Evolutionary conservation across 768 basidiomycete species (phyloP), one percentile per base, ranked within the genome.

Genomic region (Mycena capillaripes): DNA sequence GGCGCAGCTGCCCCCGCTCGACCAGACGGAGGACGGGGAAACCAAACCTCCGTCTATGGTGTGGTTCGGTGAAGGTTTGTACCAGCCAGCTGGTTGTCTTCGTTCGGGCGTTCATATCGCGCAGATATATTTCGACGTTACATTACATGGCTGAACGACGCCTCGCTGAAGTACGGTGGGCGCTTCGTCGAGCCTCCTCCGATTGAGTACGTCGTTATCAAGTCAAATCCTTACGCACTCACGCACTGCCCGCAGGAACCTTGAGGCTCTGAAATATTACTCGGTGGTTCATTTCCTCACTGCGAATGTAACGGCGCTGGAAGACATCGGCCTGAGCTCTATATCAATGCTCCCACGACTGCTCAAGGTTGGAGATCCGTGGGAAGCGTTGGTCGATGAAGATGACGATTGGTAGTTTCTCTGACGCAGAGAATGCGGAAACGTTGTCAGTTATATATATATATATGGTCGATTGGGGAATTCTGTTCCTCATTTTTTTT

Each of bases 321-420:
- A 53, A 32, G 2, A 38, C 1, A 46, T 48, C 30, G n/a, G 46
- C 29, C 29, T 46, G 5, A 52, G 68, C 21, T 44, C n/a, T n/a
- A n/a, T n/a, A n/a, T 64, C 56, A 46, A 56, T n/a, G 12, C 65
- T 50, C 58, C 69, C 46, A 12, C 29, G 56, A 36, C 52, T 32
- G 27, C 69, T 25, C 12, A 19, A 21, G 23, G 29, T 29, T 6
- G 21, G 46, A 10, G 38, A 70, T 56, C 44, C 48, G 21, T 70
- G 69, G 69, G 17, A 50, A 21, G 62, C 53, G 19, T 52, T 70
- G 23, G 46, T 59, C 10, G 53, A 64, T 30, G 69, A 58, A 21
- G 62, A 52, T 57, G 34, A 10, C 17, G 62, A 70, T 52, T 99
- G 97, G 97, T 89, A 95, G 74, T 95, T 97, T 79, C n/a, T n/a